Conservation (phyloP, 331 rosid genomes). For the Malus hybrid region DNA sequence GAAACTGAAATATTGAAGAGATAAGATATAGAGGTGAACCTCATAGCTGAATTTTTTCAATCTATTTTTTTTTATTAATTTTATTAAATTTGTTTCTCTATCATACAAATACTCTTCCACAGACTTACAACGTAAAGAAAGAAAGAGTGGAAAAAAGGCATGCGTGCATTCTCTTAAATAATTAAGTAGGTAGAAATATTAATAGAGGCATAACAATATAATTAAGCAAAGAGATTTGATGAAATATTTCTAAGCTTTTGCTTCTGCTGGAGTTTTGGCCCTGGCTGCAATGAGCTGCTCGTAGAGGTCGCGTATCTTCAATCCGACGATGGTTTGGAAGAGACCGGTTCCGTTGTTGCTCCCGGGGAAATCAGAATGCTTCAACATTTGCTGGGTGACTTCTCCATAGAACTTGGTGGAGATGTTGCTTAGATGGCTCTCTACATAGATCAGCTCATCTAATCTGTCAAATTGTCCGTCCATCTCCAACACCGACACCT, state of each 20-base stretch:
- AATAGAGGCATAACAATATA: not conserved
- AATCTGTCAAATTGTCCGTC: constrained; percentile 98
- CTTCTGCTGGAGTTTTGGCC: constrained; percentile 48
- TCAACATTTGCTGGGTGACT: constrained; percentile 95
- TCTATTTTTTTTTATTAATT: constrained; percentile 6
- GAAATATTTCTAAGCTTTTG: constrained; percentile 39
- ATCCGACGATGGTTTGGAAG: constrained; percentile 89
- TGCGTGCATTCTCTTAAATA: not conserved
- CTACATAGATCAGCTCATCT: constrained; percentile 92
- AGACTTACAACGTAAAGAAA: constrained; percentile 24
- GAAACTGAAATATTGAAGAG: not conserved
- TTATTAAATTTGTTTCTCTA: constrained; percentile 25
- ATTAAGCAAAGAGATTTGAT: too few relatives aligned
- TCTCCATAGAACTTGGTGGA: constrained; percentile 94
- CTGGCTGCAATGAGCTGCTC: constrained; percentile 63
- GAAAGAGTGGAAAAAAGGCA: constrained; percentile 15
- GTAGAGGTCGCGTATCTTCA: constrained; percentile 83
- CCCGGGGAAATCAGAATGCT: constrained; percentile 93
- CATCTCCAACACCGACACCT: constrained; percentile 97
- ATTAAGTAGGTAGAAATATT: not conserved
- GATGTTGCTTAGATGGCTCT: constrained; percentile 89
- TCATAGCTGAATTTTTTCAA: constrained; percentile 18
- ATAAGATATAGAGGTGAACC: not conserved
- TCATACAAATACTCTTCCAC: constrained; percentile 20
- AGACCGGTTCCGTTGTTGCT: constrained; percentile 98